Evolutionary conservation across 2,329 filamentous ascomycete genomes (phyloP).

Genomic region (Pseudogymnoascus sp.): DNA sequence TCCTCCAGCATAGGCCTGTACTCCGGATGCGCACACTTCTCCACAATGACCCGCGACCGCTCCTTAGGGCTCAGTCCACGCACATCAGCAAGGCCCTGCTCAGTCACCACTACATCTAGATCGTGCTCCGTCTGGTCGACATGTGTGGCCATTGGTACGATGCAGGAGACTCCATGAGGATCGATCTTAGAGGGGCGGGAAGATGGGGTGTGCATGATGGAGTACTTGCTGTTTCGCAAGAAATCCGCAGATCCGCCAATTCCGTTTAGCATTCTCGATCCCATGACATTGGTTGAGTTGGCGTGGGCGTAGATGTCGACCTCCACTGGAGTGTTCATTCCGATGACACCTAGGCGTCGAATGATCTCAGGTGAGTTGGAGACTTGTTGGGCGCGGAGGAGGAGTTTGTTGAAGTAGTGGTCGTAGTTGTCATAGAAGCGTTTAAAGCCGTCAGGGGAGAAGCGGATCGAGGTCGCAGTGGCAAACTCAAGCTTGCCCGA

Average conservation of each 20-base stretch:
- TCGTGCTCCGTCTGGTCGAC: constrained; percentile 91
- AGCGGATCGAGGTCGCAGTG: constrained; percentile 81
- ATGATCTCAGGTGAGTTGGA: constrained; percentile 90
- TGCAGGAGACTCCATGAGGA: constrained; percentile 73
- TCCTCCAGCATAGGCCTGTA: constrained; percentile 75
- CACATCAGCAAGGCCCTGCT: constrained; percentile 73
- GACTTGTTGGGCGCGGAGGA: constrained; percentile 80
- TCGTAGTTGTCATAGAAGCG: constrained; percentile 87
- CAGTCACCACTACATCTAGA: constrained; percentile 76
- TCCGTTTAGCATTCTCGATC: constrained; percentile 79
- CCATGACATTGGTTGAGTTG: constrained; percentile 85
- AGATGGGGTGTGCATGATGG: constrained; percentile 87
- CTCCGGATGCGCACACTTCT: constrained; percentile 77
- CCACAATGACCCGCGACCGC: constrained; percentile 75
- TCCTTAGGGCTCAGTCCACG: constrained; percentile 73
- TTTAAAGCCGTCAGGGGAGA: constrained; percentile 84
- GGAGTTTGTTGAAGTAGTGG: constrained; percentile 69
- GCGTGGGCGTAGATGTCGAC: constrained; percentile 93
- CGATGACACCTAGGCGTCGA: constrained; percentile 76
- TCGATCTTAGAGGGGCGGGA: constrained; percentile 75
- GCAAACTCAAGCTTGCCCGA: constrained; percentile 81
- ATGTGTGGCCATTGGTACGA: constrained; percentile 87
- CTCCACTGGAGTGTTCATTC: constrained; percentile 92
- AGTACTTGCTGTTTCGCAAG: constrained; percentile 71
- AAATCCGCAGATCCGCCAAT: constrained; percentile 78